Percentiles rank a stretch among this genome's conserved stretches.
These are phyloP conservation scores for Cytospora piceicola DNA, from an alignment of 2,329 filamentous ascomycete species.

Conservation along the genomic window DNA sequence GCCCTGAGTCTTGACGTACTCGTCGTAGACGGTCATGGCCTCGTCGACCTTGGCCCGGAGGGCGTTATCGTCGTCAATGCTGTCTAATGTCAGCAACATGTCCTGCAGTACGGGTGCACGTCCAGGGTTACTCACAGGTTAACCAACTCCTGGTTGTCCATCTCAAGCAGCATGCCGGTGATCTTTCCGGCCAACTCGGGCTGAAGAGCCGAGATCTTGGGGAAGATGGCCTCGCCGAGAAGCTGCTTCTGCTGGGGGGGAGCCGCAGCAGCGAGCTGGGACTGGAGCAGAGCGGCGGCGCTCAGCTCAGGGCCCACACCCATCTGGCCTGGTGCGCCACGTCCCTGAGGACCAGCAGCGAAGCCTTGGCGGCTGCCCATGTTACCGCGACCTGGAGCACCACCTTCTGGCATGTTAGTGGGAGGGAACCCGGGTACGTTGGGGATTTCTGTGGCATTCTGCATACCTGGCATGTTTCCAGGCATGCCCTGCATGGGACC, in stretches of 20 bases:
- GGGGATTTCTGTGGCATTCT: constrained; percentile 43
- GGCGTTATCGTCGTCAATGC: constrained; percentile 85
- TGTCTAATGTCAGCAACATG: constrained; percentile 44
- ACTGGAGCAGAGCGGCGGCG: constrained; percentile 54
- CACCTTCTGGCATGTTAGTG: constrained; percentile 55
- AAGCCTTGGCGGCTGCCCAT: constrained; percentile 45
- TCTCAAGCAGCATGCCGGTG: constrained; percentile 98
- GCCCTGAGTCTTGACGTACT: constrained; percentile 89
- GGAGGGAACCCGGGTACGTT: constrained; percentile 62
- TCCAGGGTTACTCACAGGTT: constrained; percentile 75
- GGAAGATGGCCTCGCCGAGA: constrained; percentile 95
- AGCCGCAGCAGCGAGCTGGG: constrained; percentile 57
- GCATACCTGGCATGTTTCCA: constrained; percentile 63
- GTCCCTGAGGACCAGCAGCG: constrained; percentile 50
- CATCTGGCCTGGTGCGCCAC: constrained; percentile 47
- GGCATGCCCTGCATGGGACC: constrained; percentile 68
- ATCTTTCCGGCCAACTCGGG: constrained; percentile 98
- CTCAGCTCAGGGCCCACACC: constrained; percentile 44
- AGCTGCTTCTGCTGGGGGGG: constrained; percentile 96
- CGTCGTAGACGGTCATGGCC: constrained; percentile 95
- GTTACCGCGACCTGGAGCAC: constrained; percentile 37
- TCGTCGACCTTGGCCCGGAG: constrained; percentile 96
- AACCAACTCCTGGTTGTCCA: constrained; percentile 95
- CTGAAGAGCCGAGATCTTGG: constrained; percentile 95
- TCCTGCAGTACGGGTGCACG: background rate